Conservation (phyloP, 148 eudicot genomes). For the Amaranthus cruentus region DNA sequence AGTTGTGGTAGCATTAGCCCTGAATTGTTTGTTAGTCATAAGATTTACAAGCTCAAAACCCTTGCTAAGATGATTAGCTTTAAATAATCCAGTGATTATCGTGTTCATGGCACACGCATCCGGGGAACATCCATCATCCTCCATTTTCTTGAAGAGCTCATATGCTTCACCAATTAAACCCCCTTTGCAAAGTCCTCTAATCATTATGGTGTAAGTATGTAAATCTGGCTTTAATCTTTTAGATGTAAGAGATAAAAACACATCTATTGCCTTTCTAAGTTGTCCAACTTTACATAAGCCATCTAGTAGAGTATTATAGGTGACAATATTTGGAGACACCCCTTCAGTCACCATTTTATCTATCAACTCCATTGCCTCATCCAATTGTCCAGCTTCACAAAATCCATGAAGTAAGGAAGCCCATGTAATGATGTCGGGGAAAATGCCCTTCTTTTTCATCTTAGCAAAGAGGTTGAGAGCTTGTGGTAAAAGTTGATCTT, state of each 20-base stretch:
- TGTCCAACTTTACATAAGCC: conserved; percentile 29
- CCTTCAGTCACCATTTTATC: conserved; percentile 4
- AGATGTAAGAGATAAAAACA: conserved; percentile 6
- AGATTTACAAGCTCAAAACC: too few species aligned
- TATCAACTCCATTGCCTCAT: conserved; percentile 12
- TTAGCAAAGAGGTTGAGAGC: neutral
- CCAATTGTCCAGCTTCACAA: conserved; percentile 10
- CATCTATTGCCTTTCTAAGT: conserved; percentile 12
- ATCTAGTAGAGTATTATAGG: conserved; percentile 13
- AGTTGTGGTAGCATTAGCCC: too few species aligned
- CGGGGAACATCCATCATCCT: conserved; percentile 25
- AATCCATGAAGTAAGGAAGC: conserved; percentile 15
- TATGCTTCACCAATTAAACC: conserved; percentile 23
- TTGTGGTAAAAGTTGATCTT: too few species aligned
- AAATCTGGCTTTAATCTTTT: conserved; percentile 18
- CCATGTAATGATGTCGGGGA: conserved; percentile 9
- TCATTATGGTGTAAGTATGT: conserved; percentile 13
- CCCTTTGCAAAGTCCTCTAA: conserved; percentile 25
- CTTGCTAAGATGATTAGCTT: neutral
- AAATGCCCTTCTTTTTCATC: conserved; percentile 16
- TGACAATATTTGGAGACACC: neutral
- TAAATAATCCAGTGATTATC: conserved; percentile 8
- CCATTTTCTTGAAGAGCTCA: conserved; percentile 21
- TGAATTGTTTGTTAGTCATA: too few species aligned
- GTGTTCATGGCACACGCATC: conserved; percentile 15